Percentiles rank a stretch among this genome's conserved stretches.
Evolutionary conservation across 176 grass and related monocot species (phyloP).

Genomic region (Coix lacrymajobi): DNA sequence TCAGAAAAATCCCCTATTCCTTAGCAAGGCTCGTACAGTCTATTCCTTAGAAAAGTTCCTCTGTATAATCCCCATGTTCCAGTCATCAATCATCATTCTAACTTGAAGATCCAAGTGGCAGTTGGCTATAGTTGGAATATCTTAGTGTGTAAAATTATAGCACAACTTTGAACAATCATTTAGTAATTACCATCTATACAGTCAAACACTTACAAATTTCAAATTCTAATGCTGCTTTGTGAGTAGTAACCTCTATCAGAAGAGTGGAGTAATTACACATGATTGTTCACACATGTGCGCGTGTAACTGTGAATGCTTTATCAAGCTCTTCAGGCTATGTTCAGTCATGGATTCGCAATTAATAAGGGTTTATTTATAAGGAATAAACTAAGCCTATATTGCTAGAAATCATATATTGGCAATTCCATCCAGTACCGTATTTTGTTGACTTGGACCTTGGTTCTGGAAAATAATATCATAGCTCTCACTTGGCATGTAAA

Average conservation of each 20-base stretch:
- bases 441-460: neutral
- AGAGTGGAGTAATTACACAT: neutral
- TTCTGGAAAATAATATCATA: neutral
- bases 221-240: neutral
- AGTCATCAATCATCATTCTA: neutral
- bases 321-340: neutral
- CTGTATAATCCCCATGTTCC: too few species aligned
- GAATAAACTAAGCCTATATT: neutral
- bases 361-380: neutral
- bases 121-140: neutral
- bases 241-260: neutral
- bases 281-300: neutral
- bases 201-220: neutral
- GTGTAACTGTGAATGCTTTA: neutral
- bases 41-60: too few species aligned
- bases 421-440: neutral
- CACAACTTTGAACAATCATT: neutral
- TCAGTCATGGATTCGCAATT: neutral
- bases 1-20: neutral
- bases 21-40: neutral
- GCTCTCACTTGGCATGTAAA: constrained; percentile 1
- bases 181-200: neutral
- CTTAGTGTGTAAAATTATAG: neutral
- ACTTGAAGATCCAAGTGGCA: neutral
- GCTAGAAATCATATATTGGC: neutral